Conservation (phyloP, 352 stramenopile species). For the Pythium chondricola region DNA sequence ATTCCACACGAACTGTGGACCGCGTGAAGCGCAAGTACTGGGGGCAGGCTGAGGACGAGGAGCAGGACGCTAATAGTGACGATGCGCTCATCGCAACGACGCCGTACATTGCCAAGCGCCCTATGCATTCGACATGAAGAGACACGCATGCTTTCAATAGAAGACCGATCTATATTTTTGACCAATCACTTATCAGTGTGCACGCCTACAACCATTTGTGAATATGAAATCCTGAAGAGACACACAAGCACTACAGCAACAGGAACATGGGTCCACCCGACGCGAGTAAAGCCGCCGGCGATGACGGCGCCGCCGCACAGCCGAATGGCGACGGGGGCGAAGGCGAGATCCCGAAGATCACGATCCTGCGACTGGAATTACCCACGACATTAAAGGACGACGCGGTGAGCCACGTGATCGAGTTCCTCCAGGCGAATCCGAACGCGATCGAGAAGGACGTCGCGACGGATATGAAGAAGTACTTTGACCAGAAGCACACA, state of each 20-base stretch:
- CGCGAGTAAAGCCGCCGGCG: constrained; percentile 26
- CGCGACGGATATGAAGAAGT: constrained; percentile 98
- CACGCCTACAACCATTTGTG: no score
- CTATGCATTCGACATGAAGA: not conserved
- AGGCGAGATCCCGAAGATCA: constrained; percentile 49
- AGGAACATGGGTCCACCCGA: constrained; percentile 41
- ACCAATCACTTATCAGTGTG: no score
- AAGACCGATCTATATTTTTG: no score
- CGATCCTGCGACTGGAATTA: constrained; percentile 57
- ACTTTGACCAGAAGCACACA: constrained; percentile 96
- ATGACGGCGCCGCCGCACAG: constrained; percentile 6
- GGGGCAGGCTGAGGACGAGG: constrained; percentile 10
- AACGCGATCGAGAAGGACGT: constrained; percentile 91
- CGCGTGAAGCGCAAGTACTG: constrained; percentile 76
- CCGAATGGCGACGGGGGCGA: constrained; percentile 14
- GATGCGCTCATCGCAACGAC: constrained; percentile 4
- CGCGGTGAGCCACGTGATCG: constrained; percentile 37
- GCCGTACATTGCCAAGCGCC: constrained; percentile 13
- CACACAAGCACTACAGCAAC: not conserved
- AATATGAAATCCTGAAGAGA: not conserved
- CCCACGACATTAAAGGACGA: constrained; percentile 69
- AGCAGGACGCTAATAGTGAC: not conserved
- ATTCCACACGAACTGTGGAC: constrained; percentile 80
- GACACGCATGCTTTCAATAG: not conserved
- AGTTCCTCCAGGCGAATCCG: constrained; percentile 30